Base-by-base conservation (phyloP, 768 basidiomycete species). In the Lactarius psammicola region DNA sequence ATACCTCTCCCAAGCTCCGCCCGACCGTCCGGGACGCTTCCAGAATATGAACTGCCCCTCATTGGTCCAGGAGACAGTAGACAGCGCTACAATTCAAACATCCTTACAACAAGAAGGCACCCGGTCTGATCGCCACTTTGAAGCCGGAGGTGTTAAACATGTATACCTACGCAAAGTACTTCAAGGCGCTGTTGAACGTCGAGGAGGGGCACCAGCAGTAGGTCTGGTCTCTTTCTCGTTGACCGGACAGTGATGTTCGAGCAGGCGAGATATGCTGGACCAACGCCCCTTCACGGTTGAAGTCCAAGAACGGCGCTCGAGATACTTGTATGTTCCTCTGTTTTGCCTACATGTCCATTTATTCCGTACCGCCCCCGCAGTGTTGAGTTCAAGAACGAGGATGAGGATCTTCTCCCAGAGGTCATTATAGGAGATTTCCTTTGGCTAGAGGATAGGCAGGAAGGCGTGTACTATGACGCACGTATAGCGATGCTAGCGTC, bases 191-290 rank as follows among this genome's bases (percentile, higher is more conserved):
- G 38, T 42, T 69, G 3, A 63, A 61, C 15, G 34, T 69, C 4
- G 59, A 67, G 44, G 75, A 76, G 38, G 78, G 80, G 17, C 78
- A 80, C 10, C 85, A 87, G 6, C 84, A 86, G 72, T 69, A 75
- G 30, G 81, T 85, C 4, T 72, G 74, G 28, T 17, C n/a, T 15
- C 10, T 40, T n/a, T 59, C 13, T 42, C 38, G n/a, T 15, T 46
- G n/a, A 18, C 18, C 36, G 23, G 18, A 77, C 42, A 71, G 73
- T 20, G 69, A 79, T 55, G 80, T 87, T 42, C 3, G 26, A 3
- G 1, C 10, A 66, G 65, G 51, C 40, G 31, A 42, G 56, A 66
- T 11, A 11, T 66, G n/a, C 31, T 54, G 40, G 20, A 42, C 26
- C 65, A 54, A 54, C 60, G 18, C 10, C 51, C 40, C 4, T 46